A percentile compares a stretch with the other conserved stretches of the same genome.
Evolutionary conservation across 2,329 filamentous ascomycete genomes (phyloP).

Genomic region (Tolypocladium paradoxum): DNA sequence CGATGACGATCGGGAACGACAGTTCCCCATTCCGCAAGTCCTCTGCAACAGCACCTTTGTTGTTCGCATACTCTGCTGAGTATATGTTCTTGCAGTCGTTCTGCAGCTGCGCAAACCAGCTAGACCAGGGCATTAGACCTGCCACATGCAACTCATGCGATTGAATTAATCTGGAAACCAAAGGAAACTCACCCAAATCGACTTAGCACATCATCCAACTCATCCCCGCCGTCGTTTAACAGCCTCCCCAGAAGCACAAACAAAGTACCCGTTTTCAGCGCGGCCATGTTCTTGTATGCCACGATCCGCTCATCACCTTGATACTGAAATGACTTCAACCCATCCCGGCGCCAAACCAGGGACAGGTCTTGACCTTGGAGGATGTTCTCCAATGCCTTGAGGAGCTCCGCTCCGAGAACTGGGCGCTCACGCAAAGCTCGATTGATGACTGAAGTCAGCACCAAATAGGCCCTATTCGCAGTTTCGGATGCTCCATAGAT

Average conservation of each 20-base stretch:
- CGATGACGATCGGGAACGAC: conserved; percentile 7
- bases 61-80: conserved; percentile 5
- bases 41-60: conserved; percentile 7
- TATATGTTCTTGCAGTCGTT: conserved; percentile 10
- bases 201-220: conserved; percentile 5
- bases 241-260: conserved; percentile 7
- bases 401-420: conserved; percentile 4
- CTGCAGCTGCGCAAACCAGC: conserved; percentile 8
- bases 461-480: conserved; percentile 7
- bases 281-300: conserved; percentile 7
- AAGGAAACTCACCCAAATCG: conserved; percentile 5
- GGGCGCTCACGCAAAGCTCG: conserved; percentile 5
- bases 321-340: conserved; percentile 3
- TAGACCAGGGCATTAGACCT: background rate
- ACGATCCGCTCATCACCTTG: conserved; percentile 1
- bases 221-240: conserved; percentile 4
- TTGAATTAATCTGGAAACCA: background rate
- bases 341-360: conserved; percentile 7
- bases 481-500: conserved; percentile 7
- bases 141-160: background rate
- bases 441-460: conserved; percentile 7
- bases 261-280: conserved; percentile 7
- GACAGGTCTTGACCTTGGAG: conserved; percentile 8
- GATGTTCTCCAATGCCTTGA: conserved; percentile 6
- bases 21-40: conserved; percentile 8